These are phyloP conservation scores for Cyclotella sp. DNA, from an alignment of 108 stramenopile species.

Conservation along the genomic window DNA sequence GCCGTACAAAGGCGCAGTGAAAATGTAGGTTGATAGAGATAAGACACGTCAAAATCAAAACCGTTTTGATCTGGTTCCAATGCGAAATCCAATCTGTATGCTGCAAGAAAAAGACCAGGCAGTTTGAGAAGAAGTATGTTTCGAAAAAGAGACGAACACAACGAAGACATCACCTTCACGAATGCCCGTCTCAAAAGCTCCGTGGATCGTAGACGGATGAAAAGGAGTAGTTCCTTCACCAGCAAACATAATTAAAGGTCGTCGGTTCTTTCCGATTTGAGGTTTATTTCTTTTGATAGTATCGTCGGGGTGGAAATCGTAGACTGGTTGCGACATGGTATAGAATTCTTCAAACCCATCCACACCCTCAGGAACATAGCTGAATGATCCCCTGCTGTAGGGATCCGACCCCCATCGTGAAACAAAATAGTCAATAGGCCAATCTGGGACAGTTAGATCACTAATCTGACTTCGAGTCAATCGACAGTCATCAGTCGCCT, in stretches of 20 bases:
- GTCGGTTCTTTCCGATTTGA: constrained; percentile 12
- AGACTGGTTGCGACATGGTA: constrained; percentile 66
- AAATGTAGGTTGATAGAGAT: constrained; percentile 76
- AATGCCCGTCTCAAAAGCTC: constrained; percentile 90
- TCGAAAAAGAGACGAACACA: background rate
- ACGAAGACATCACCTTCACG: constrained; percentile 58
- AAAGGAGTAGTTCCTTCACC: constrained; percentile 94
- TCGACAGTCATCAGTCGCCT: constrained; percentile 34
- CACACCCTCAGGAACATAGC: constrained; percentile 79
- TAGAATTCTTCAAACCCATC: constrained; percentile 62
- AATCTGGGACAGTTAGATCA: constrained; percentile 47
- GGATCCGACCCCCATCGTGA: constrained; percentile 84
- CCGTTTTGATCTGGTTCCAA: constrained; percentile 61
- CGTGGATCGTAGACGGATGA: constrained; percentile 94
- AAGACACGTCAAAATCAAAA: constrained; percentile 63
- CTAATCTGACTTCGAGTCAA: constrained; percentile 38
- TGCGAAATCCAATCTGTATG: constrained; percentile 79
- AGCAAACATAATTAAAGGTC: constrained; percentile 87
- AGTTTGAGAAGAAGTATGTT: background rate
- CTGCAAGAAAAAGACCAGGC: constrained; percentile 13
- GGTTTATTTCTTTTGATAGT: background rate
- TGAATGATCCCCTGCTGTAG: constrained; percentile 70
- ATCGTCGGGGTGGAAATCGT: constrained; percentile 47
- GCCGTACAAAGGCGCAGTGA: constrained; percentile 20
- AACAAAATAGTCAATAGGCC: constrained; percentile 73